These are phyloP conservation scores for Ceratocystis colombiana DNA, from an alignment of 2,329 filamentous ascomycete species.

Conservation along the genomic window DNA sequence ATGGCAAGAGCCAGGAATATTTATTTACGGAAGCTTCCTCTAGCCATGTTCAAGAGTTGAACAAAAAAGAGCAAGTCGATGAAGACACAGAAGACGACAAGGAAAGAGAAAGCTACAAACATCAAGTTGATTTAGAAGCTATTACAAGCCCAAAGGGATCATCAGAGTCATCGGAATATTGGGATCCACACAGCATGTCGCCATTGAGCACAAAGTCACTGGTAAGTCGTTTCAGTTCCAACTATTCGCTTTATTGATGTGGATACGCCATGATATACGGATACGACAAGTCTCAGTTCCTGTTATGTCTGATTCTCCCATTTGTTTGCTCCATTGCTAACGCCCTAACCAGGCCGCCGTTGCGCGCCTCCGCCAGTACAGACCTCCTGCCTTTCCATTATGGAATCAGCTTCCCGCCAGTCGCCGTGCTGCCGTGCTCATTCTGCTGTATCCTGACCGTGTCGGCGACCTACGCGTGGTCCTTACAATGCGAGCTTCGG, in stretches of 20 bases:
- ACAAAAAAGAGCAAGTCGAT: not conserved
- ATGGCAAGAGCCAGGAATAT: not conserved
- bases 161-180: constrained; percentile 35
- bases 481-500: constrained; percentile 57
- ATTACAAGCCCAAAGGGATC: not conserved
- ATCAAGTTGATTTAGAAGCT: not conserved
- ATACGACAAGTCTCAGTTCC: not conserved
- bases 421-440: constrained; percentile 73
- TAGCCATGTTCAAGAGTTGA: not conserved
- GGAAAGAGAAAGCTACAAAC: not conserved
- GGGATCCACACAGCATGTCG: constrained; percentile 49
- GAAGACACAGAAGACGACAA: not conserved
- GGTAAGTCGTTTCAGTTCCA: constrained; percentile 37
- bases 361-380: constrained; percentile 50
- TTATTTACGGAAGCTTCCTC: not conserved
- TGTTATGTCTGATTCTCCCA: not conserved
- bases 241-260: not conserved
- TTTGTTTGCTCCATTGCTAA: not conserved
- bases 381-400: constrained; percentile 48
- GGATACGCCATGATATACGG: not conserved
- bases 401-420: constrained; percentile 53
- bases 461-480: constrained; percentile 66
- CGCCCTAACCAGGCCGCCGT: constrained; percentile 43
- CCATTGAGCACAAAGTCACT: constrained; percentile 45
- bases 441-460: constrained; percentile 78